Evolutionary conservation across 306 rosid genomes (phyloP).

Genomic region (Pyrus bretschneideri): DNA sequence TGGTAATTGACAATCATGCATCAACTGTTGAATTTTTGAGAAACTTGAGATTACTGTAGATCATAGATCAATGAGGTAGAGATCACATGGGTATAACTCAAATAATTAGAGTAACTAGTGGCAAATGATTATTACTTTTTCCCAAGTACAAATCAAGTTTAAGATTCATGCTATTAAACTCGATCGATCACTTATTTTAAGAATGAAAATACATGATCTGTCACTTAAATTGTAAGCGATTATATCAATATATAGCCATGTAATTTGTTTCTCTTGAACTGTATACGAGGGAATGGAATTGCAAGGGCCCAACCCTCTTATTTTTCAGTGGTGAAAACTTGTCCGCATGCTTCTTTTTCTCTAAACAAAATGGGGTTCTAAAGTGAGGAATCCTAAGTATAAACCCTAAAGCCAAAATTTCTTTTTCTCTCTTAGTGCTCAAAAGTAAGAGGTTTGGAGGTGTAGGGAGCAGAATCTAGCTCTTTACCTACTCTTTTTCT

Average conservation of each 20-base stretch:
- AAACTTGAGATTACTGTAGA: neutral
- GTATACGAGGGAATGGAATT: neutral
- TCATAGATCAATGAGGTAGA: neutral
- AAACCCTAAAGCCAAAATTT: slow-evolving; percentile 58
- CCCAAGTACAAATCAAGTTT: neutral
- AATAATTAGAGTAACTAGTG: neutral
- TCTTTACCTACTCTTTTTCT: slow-evolving; percentile 35
- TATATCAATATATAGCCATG: neutral
- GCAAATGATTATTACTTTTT: neutral
- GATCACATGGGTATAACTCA: neutral
- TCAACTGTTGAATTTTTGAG: neutral
- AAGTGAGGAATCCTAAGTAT: slow-evolving; percentile 78
- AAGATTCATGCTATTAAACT: neutral
- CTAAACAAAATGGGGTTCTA: slow-evolving; percentile 32
- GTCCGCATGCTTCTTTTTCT: slow-evolving; percentile 18
- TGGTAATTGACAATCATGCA: slow-evolving; percentile 1
- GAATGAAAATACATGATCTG: neutral
- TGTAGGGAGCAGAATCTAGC: slow-evolving; percentile 34
- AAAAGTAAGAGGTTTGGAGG: slow-evolving; percentile 18
- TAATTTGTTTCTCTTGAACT: neutral
- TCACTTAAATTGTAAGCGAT: neutral
- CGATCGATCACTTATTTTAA: neutral
- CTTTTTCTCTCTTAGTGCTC: slow-evolving; percentile 26
- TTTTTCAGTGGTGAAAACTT: slow-evolving; percentile 3
- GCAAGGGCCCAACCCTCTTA: neutral